A percentile compares a stretch with the other conserved stretches of the same genome.
Conservation (phyloP, 768 basidiomycete genomes). For the Crepidotus variabilis region DNA sequence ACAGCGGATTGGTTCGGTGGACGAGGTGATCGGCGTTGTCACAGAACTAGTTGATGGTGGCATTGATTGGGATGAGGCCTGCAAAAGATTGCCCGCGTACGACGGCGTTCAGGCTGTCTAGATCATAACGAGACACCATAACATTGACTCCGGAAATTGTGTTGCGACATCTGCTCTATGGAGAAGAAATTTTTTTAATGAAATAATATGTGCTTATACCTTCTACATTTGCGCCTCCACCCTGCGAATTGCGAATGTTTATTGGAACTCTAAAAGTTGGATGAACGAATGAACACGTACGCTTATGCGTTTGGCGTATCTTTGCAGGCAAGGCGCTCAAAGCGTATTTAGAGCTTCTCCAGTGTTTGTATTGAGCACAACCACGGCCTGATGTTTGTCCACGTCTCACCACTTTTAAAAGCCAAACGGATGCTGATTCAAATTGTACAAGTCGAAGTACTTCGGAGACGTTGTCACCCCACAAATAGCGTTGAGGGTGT, state of each 20-base stretch:
- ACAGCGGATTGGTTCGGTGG: slow-evolving; percentile 87
- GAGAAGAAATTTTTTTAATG: no score
- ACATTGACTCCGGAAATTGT: no score
- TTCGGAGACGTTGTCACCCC: neutral
- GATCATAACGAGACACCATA: no score
- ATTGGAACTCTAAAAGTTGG: no score
- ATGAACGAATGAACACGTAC: no score
- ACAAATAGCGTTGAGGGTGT: neutral
- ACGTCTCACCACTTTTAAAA: neutral
- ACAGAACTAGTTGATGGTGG: slow-evolving; percentile 72
- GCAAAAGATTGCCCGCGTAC: slow-evolving; percentile 67
- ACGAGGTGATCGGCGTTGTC: slow-evolving; percentile 83
- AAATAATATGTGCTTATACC: no score
- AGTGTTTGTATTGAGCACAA: neutral
- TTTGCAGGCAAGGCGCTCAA: neutral
- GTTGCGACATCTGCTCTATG: no score
- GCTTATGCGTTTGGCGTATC: neutral
- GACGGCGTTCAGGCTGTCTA: slow-evolving; percentile 88
- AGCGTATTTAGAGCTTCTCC: neutral
- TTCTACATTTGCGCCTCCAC: no score
- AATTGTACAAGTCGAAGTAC: neutral
- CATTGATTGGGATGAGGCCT: slow-evolving; percentile 77
- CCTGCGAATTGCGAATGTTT: no score
- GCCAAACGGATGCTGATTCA: neutral
- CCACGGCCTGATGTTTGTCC: neutral